Conservation (phyloP, 805 yeast species). For the Jamesozyma piceae region DNA sequence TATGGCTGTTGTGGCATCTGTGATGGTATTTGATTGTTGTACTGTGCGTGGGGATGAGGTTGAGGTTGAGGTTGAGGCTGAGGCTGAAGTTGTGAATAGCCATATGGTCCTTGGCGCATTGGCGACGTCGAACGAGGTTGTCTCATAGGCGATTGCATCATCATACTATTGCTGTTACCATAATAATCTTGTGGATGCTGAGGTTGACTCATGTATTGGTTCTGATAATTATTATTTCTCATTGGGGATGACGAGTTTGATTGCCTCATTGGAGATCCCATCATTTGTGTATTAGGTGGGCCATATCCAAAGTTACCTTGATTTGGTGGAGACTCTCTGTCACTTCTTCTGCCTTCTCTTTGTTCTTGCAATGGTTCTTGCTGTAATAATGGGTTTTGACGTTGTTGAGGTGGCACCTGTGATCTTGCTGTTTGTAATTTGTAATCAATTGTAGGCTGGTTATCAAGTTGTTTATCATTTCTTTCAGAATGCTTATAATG, state of each 20-base stretch:
- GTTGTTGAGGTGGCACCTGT: background rate
- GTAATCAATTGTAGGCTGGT: background rate
- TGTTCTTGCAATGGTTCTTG: background rate
- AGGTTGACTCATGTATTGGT: background rate
- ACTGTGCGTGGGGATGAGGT: slow-evolving; percentile 2
- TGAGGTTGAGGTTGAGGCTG: slow-evolving; percentile 7
- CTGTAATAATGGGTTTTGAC: background rate
- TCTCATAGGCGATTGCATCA: background rate
- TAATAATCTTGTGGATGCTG: background rate
- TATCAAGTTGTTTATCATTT: background rate
- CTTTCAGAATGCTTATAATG: background rate
- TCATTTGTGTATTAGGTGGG: background rate
- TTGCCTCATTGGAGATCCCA: slow-evolving; percentile 6
- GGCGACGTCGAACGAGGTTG: background rate
- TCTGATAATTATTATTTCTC: background rate
- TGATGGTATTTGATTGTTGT: background rate
- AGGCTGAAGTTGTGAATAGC: slow-evolving; percentile 1
- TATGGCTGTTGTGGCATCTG: slow-evolving; percentile 1
- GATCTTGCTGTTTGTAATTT: too few relatives aligned
- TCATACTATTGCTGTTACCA: background rate
- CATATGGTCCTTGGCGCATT: slow-evolving; percentile 1
- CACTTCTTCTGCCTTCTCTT: background rate
- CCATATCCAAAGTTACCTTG: background rate
- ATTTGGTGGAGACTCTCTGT: background rate
- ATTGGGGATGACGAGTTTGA: background rate